Base-by-base conservation (phyloP, 331 rosid genomes). In the Telfairia occidentalis region DNA sequence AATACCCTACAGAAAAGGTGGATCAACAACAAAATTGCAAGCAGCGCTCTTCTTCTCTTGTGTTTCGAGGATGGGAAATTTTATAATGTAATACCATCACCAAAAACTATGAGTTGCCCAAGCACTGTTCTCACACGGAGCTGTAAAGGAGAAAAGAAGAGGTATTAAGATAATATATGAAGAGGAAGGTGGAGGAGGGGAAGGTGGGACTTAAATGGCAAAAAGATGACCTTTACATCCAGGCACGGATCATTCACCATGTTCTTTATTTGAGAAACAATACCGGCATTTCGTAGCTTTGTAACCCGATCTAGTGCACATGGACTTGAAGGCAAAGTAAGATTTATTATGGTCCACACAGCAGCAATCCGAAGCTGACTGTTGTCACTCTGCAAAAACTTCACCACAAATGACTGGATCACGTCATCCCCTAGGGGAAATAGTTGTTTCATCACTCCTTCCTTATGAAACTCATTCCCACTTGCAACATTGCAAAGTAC, bases 401-500 rank as follows among this genome's bases (percentile, higher is more conserved):
- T 84, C 78, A 83, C 79, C 76, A 92, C 72, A 80, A 88, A 84
- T 74, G 84, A 80, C 77, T 76, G 81, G 65, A 80, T 61, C 69
- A 80, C 85, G 13, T 79, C 82, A 38, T 85, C 91, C 70, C 82
- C 80, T 73, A 74, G 85, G 42, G 84, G 82, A 78, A 88, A 73
- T 21, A 92, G 81, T 80, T 81, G 92, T 52, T 86, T 85, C 87
- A 88, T 88, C 29, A 89, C 93, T 18, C 90, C 88, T 73, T 89
- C 97, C 85, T 88, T 92, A 78, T 89, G 96, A 78, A 86, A 63
- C 77, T 92, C 97, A 48, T 85, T 85, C 78, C 96, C 94, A 77
- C 96, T 89, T 34, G 97, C 87, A 77, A 92, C 83, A 76, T 92
- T 92, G 78, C 87, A 30, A 69, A 92, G 84, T 55, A 86, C 93